Conservation (phyloP, 495 filamentous ascomycete species). For the Aspergillus coremiiformis region DNA sequence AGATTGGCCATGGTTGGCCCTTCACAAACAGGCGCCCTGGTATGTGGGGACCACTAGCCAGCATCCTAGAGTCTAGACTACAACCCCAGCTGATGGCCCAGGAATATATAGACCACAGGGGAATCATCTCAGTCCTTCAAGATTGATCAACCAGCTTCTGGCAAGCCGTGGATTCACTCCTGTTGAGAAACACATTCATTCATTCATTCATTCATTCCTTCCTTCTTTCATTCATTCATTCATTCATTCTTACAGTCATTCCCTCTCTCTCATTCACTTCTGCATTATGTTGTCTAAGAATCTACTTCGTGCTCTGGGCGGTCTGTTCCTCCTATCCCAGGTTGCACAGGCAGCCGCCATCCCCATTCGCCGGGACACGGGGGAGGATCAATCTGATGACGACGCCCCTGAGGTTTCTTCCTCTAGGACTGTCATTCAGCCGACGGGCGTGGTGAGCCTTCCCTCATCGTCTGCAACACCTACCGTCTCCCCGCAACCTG, state of each 20-base stretch:
- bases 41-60: background rate
- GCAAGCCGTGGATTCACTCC: too few relatives aligned
- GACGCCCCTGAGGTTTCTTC: too few relatives aligned
- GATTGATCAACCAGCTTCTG: background rate
- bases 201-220: background rate
- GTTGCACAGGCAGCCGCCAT: background rate
- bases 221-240: background rate
- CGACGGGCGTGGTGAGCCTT: too few relatives aligned
- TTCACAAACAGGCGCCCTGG: background rate
- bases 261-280: background rate
- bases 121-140: background rate
- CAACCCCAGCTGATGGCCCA: too few relatives aligned
- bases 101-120: background rate
- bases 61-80: too few relatives aligned
- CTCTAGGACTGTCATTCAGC: too few relatives aligned
- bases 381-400: too few relatives aligned
- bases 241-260: background rate
- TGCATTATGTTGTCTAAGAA: background rate
- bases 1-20: background rate
- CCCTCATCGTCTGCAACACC: too few relatives aligned
- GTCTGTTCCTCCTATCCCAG: background rate
- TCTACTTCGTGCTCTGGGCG: background rate
- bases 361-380: background rate
- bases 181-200: background rate
- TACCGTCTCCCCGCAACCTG: background rate